Conservation (phyloP, 176 grass and related monocot species). For the barley (Hordeum vulgare) region DNA sequence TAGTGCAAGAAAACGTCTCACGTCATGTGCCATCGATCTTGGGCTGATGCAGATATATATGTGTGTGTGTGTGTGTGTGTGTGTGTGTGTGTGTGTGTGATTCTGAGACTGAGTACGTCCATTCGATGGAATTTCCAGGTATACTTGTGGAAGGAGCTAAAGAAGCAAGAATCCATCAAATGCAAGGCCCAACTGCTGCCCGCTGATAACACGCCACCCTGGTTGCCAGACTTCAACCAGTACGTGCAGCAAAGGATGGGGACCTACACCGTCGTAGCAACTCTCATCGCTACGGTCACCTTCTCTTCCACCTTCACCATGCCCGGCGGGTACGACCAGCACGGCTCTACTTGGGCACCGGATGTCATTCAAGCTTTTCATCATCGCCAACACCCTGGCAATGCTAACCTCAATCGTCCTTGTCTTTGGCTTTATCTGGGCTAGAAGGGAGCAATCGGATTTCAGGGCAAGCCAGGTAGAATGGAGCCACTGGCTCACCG, state of each 20-base stretch:
- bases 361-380: slow-evolving; percentile 18
- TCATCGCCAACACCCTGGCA: slow-evolving; percentile 33
- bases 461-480: neutral
- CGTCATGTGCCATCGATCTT: no score
- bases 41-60: no score
- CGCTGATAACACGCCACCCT: neutral
- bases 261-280: slow-evolving; percentile 30
- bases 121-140: neutral
- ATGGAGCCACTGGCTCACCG: neutral
- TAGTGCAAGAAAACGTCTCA: no score
- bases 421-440: slow-evolving; percentile 43
- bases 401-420: slow-evolving; percentile 37
- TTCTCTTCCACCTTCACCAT: slow-evolving; percentile 36
- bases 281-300: slow-evolving; percentile 34
- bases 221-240: neutral
- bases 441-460: neutral
- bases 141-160: neutral
- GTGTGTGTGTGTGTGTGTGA: no score
- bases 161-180: neutral
- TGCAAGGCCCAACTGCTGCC: neutral
- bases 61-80: no score
- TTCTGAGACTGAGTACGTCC: no score
- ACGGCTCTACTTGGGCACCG: neutral
- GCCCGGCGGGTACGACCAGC: slow-evolving; percentile 3
- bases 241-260: neutral